Evolutionary conservation across 768 basidiomycete species (phyloP).

Genomic region (Dendrothele bispora): DNA sequence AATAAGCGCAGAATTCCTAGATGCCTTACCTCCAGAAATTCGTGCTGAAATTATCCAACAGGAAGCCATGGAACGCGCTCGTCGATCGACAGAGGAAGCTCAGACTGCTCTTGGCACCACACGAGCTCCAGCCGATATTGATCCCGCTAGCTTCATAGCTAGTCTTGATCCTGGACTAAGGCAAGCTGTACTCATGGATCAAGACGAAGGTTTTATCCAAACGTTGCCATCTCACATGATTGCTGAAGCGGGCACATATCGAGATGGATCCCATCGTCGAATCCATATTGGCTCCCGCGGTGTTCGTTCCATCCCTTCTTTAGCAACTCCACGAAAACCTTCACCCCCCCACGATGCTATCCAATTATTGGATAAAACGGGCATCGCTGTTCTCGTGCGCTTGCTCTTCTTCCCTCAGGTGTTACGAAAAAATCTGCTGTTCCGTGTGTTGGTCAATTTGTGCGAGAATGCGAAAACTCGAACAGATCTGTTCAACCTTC

Average conservation of each 20-base stretch:
- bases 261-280: slow-evolving; percentile 45
- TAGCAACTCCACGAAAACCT: slow-evolving; percentile 46
- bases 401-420: slow-evolving; percentile 97
- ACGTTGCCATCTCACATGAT: slow-evolving; percentile 83
- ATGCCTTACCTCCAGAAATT: slow-evolving; percentile 94
- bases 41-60: slow-evolving; percentile 97
- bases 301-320: slow-evolving; percentile 23
- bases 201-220: slow-evolving; percentile 82
- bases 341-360: slow-evolving; percentile 80
- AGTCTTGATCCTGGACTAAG: slow-evolving; percentile 88
- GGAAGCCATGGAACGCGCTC: slow-evolving; percentile 80
- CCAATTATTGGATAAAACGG: slow-evolving; percentile 86
- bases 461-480: slow-evolving; percentile 95
- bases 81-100: slow-evolving; percentile 44
- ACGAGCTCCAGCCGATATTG: slow-evolving; percentile 67
- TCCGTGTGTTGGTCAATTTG: slow-evolving; percentile 89
- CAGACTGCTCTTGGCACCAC: slow-evolving; percentile 34
- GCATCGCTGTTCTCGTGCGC: slow-evolving; percentile 86
- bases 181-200: slow-evolving; percentile 87
- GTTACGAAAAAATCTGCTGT: slow-evolving; percentile 78
- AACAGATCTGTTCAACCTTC: slow-evolving; percentile 88
- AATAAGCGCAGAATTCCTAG: slow-evolving; percentile 93
- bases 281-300: slow-evolving; percentile 22
- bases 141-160: slow-evolving; percentile 89
- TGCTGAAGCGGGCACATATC: slow-evolving; percentile 75